Conservation (phyloP, 345 rosid genomes). For the Capsella bursapastoris region DNA sequence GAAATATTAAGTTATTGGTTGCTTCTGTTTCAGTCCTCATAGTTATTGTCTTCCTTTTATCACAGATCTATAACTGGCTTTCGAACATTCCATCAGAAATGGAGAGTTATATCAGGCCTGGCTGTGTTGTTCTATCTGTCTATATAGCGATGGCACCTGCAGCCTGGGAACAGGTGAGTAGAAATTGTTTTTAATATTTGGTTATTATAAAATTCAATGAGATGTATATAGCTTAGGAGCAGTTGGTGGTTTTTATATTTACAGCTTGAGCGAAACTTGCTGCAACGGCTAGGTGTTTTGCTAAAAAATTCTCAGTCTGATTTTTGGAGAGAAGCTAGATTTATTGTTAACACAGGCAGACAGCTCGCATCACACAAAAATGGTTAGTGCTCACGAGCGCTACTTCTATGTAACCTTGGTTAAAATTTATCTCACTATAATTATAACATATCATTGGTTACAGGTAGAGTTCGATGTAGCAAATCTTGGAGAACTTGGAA, state of each 20-base stretch:
- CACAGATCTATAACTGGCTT: conserved; percentile 87
- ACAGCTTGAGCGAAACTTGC: conserved; percentile 75
- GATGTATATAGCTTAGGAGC: conserved; percentile 46
- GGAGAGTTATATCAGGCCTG: conserved; percentile 98
- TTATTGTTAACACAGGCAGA: conserved; percentile 68
- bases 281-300: conserved; percentile 56
- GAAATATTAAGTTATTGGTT: conserved; percentile 9
- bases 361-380: conserved; percentile 73
- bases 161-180: conserved; percentile 82
- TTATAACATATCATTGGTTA: conserved; percentile 21
- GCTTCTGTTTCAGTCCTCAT: conserved; percentile 11
- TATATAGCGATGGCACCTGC: conserved; percentile 74
- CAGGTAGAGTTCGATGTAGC: conserved; percentile 73
- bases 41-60: conserved; percentile 31
- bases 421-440: background rate
- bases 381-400: conserved; percentile 52
- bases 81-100: conserved; percentile 88
- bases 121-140: conserved; percentile 81
- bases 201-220: conserved; percentile 28
- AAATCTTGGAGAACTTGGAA: conserved; percentile 79
- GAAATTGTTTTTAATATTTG: conserved; percentile 8
- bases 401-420: conserved; percentile 10
- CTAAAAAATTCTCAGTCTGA: conserved; percentile 60
- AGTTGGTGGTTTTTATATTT: background rate
- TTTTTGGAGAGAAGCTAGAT: conserved; percentile 78